A percentile compares a stretch with the other conserved stretches of the same genome.
phyloP scores from a whole-genome alignment of 2,329 filamentous ascomycete genomes.

The Alternaria sp. region DNA sequence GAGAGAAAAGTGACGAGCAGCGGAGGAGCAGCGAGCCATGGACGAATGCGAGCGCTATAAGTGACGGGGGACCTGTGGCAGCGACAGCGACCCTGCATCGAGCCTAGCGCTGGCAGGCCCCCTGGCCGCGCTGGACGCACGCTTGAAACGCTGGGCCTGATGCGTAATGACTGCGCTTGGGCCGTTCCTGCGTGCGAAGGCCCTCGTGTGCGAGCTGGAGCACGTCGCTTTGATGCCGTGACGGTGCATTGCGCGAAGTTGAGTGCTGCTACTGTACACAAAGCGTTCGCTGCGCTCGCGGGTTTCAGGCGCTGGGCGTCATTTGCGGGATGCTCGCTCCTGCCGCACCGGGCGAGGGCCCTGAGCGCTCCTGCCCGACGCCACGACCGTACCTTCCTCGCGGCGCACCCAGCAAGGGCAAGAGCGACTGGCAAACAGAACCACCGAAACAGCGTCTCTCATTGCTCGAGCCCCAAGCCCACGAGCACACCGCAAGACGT shows the following conservation, averaged over 20 bases:
- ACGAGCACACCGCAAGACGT: slow-evolving; percentile 34
- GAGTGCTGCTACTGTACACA: slow-evolving; percentile 7
- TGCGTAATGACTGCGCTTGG: slow-evolving; percentile 22
- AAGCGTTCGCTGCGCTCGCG: slow-evolving; percentile 1
- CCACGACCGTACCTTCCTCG: neutral
- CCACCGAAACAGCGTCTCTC: slow-evolving; percentile 20
- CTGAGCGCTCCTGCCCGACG: slow-evolving; percentile 3
- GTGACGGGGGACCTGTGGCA: slow-evolving; percentile 21
- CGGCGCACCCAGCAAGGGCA: slow-evolving; percentile 11
- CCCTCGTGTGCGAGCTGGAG: neutral
- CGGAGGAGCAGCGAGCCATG: slow-evolving; percentile 60
- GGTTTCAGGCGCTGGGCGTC: neutral
- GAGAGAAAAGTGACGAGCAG: slow-evolving; percentile 51
- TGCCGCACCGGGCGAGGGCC: slow-evolving; percentile 10
- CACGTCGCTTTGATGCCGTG: neutral
- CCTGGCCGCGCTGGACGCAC: slow-evolving; percentile 18
- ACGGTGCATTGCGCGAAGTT: neutral
- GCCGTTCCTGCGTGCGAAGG: slow-evolving; percentile 25
- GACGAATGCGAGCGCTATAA: slow-evolving; percentile 26
- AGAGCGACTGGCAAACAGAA: slow-evolving; percentile 12
- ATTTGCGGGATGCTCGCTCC: slow-evolving; percentile 1
- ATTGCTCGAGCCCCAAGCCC: slow-evolving; percentile 30
- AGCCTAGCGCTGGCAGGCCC: slow-evolving; percentile 12
- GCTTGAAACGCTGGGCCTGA: slow-evolving; percentile 33
- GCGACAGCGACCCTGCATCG: slow-evolving; percentile 19